Base-by-base conservation (phyloP, 1,284 basidiomycete species). In the Volvariella volvacea region DNA sequence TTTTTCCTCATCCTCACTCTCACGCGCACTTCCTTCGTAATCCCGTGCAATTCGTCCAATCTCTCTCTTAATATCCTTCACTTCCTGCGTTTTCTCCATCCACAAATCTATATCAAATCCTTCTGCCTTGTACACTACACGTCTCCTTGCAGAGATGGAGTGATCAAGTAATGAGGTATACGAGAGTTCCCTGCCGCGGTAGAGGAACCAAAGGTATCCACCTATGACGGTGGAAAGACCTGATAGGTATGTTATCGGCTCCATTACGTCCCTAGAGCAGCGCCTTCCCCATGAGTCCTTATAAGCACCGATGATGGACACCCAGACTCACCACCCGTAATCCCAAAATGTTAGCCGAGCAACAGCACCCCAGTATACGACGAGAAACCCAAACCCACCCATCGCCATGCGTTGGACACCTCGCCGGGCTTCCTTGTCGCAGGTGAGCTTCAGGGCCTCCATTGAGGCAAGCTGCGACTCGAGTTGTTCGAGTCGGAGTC, bases 101-200 rank as follows among this genome's bases (percentile, higher is more conserved):
- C 78, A 84, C 12, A 59, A 60, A 25, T 83, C 81, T 17, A 83
- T 73, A 55, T 85, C 76, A 4, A 85, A 63, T 0, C 79, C 80
- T n/a, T 70, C 71, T 22, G 71, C 52, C 48, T 71, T 70, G 58
- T 84, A 84, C 28, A 83, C 59, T 9, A 69, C 65, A 41, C 77
- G 66, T 31, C 78, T 74, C 1, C 80, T 67, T 4, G 77, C 63
- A 2, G 76, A 77, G 22, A 83, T 71, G 2, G 76, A 81, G 9
- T 67, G 59, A 42, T 67, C 68, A 15, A 85, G 66, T 1, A 83
- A 67, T 22, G 80, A 80, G 2, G 78, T 73, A 53, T 84, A 84
- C 0, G 79, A 81, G 0, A 85, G 80, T 62, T 85, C 80, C 14
- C 79, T 72, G 17, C 80, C 80, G 60, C 78, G 78, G 57, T 80